phyloP scores from a whole-genome alignment of 129 eudicot species.

The Dittrichia graveolens region DNA sequence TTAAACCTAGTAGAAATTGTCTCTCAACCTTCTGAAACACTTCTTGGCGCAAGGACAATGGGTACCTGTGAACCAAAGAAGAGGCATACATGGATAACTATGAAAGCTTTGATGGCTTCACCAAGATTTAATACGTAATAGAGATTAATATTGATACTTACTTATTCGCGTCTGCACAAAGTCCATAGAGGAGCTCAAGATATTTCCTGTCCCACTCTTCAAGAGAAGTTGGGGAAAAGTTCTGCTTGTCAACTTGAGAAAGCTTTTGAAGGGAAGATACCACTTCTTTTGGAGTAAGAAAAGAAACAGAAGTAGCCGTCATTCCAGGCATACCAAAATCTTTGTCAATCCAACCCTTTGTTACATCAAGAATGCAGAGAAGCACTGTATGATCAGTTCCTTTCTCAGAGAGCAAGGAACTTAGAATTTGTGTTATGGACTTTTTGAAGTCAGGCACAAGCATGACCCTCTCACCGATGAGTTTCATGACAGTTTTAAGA shows the following conservation, averaged over 20 bases:
- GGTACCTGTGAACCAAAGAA: constrained; percentile 56
- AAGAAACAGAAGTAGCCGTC: constrained; percentile 52
- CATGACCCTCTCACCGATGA: constrained; percentile 91
- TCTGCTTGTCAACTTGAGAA: constrained; percentile 93
- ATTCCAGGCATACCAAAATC: constrained; percentile 66
- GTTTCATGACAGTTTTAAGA: constrained; percentile 77
- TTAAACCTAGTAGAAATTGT: constrained; percentile 81
- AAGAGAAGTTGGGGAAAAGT: constrained; percentile 52
- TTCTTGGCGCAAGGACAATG: constrained; percentile 76
- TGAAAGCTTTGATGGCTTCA: constrained; percentile 3
- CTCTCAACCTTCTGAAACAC: constrained; percentile 96
- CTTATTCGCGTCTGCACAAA: constrained; percentile 94
- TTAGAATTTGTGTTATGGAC: constrained; percentile 70
- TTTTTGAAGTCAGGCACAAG: constrained; percentile 71
- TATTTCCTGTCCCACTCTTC: constrained; percentile 96
- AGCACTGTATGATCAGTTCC: constrained; percentile 91
- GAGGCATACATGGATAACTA: background rate
- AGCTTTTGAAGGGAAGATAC: constrained; percentile 92
- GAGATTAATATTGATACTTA: constrained; percentile 24
- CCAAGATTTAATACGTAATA: background rate
- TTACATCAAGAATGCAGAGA: constrained; percentile 82
- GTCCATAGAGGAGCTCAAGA: constrained; percentile 90
- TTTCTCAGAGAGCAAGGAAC: constrained; percentile 83
- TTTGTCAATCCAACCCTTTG: constrained; percentile 92
- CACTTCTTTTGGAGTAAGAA: constrained; percentile 82